Evolutionary conservation across 306 rosid species (phyloP).

Genomic region (barrel medic (Medicago truncatula)): DNA sequence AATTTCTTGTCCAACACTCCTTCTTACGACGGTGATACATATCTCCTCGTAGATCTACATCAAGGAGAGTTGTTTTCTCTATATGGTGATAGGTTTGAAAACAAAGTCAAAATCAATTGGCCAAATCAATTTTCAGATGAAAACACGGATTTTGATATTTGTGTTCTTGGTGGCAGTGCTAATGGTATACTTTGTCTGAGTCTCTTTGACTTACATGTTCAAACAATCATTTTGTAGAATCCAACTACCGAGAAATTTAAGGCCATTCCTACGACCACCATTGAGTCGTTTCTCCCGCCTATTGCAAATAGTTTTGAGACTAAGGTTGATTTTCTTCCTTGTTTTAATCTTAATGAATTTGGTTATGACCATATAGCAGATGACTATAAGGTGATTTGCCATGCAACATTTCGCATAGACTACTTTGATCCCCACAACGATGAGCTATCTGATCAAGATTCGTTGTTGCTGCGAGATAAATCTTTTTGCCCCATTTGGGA

Average conservation of each 20-base stretch:
- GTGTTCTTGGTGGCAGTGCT: not conserved
- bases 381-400: conserved; percentile 6
- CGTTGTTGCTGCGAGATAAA: not conserved
- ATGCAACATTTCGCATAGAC: not conserved
- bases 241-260: not conserved
- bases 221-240: not conserved
- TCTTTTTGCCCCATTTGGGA: not conserved
- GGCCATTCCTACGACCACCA: not conserved
- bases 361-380: not conserved
- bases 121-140: not conserved
- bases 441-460: not conserved
- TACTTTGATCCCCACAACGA: too few species aligned
- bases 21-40: too few species aligned
- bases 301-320: too few species aligned
- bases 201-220: not conserved
- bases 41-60: too few species aligned
- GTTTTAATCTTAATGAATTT: not conserved
- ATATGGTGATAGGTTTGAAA: not conserved
- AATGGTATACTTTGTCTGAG: not conserved
- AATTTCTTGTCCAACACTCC: not conserved
- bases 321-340: not conserved
- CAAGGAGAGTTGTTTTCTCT: not conserved
- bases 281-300: too few species aligned
- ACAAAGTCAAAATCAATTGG: not conserved
- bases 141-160: not conserved